phyloP scores from a whole-genome alignment of 2,329 filamentous ascomycete species.

The Talaromyces sp. region DNA sequence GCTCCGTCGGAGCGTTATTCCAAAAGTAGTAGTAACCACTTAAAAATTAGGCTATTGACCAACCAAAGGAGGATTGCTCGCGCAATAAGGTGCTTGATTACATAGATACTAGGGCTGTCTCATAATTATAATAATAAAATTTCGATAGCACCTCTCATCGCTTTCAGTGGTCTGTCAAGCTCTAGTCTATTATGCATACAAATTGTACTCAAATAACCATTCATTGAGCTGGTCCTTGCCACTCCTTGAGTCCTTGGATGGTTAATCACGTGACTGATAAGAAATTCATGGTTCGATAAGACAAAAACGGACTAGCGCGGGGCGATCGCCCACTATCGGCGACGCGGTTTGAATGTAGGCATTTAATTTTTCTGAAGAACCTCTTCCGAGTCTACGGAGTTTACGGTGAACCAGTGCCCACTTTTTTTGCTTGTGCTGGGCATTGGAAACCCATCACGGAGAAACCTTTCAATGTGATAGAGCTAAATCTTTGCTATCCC shows the following conservation, averaged over 20 bases:
- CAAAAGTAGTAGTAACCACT: not conserved
- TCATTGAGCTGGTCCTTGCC: no score
- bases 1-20: constrained; percentile 7
- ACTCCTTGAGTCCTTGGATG: no score
- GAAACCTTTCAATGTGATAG: not conserved
- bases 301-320: constrained; percentile 10
- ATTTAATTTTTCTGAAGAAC: constrained; percentile 6
- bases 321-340: constrained; percentile 5
- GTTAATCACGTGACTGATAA: constrained; percentile 10
- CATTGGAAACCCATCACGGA: not conserved
- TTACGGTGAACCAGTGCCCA: constrained; percentile 2
- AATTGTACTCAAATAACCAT: not conserved
- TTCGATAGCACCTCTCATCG: no score
- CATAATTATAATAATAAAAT: no score
- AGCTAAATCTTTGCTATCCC: not conserved
- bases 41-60: not conserved
- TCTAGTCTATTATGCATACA: not conserved
- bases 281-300: constrained; percentile 8
- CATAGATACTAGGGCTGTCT: no score
- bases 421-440: not conserved
- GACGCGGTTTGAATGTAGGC: constrained; percentile 1
- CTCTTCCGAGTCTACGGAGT: not conserved
- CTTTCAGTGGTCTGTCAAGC: no score
- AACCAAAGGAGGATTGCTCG: not conserved
- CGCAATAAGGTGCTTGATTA: no score